Percentiles rank a stretch among this genome's conserved stretches.
These are phyloP conservation scores for Pezicula carpinea DNA, from an alignment of 2,329 filamentous ascomycete genomes.

Conservation along the genomic window DNA sequence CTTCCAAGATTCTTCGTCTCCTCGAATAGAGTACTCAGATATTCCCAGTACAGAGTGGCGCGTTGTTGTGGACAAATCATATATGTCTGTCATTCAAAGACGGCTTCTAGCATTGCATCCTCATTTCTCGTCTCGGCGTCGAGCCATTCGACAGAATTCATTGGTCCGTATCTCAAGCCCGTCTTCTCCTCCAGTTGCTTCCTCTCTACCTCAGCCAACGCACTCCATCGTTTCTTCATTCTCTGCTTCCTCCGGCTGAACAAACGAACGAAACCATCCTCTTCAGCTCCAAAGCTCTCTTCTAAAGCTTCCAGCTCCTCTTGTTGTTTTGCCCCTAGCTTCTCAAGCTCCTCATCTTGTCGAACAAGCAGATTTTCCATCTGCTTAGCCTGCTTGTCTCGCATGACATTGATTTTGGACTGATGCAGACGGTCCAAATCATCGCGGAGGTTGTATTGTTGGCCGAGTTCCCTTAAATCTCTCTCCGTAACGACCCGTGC, in stretches of 20 bases:
- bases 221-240: conserved; percentile 45
- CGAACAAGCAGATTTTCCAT: conserved; percentile 54
- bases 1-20: too few relatives aligned
- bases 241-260: conserved; percentile 42
- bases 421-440: conserved; percentile 55
- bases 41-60: too few relatives aligned
- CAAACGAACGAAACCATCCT: conserved; percentile 39
- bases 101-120: conserved; percentile 12
- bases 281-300: conserved; percentile 43
- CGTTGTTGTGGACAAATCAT: too few relatives aligned
- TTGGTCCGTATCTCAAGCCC: conserved; percentile 37
- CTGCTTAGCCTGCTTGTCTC: conserved; percentile 57
- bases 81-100: conserved; percentile 12
- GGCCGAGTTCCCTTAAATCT: conserved; percentile 52
- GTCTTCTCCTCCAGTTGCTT: conserved; percentile 45
- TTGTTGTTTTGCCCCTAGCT: conserved; percentile 39
- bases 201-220: conserved; percentile 48
- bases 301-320: conserved; percentile 46
- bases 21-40: too few relatives aligned
- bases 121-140: conserved; percentile 11
- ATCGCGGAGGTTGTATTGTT: conserved; percentile 57
- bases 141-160: conserved; percentile 38
- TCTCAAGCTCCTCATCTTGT: conserved; percentile 47
- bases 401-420: conserved; percentile 59
- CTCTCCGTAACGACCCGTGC: conserved; percentile 52